phyloP scores from a whole-genome alignment of 208 protist species.

The Endotrypanum monterogeii region DNA sequence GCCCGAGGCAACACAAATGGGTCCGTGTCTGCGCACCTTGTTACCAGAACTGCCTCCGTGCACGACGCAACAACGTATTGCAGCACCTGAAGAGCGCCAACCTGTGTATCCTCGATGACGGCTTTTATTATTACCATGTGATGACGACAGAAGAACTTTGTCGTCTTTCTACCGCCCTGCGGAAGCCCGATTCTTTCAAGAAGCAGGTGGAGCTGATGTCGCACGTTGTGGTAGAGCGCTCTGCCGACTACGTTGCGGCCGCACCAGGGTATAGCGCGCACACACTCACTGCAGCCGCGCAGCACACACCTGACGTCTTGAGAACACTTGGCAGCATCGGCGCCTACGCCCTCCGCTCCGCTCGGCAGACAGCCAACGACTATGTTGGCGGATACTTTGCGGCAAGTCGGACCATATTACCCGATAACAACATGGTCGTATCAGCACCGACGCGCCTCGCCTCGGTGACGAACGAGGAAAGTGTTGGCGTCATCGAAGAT shows the following conservation, averaged over 20 bases:
- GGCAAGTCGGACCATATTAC: conserved; percentile 22
- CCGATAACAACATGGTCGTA: conserved; percentile 14
- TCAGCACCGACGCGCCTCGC: neutral
- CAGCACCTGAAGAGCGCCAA: conserved; percentile 48
- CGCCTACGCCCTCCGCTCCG: conserved; percentile 31
- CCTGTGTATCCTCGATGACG: conserved; percentile 57
- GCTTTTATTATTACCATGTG: conserved; percentile 62
- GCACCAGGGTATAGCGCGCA: conserved; percentile 32
- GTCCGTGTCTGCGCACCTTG: conserved; percentile 57
- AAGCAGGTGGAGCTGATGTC: conserved; percentile 53
- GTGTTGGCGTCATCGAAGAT: neutral
- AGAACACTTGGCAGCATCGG: conserved; percentile 34
- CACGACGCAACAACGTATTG: conserved; percentile 40
- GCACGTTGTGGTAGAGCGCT: conserved; percentile 49
- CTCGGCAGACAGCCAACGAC: conserved; percentile 30
- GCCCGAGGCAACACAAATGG: conserved; percentile 34
- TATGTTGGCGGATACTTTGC: conserved; percentile 33
- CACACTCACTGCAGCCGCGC: conserved; percentile 27
- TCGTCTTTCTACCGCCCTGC: conserved; percentile 40
- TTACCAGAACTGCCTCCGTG: conserved; percentile 62
- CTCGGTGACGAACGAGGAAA: conserved; percentile 1
- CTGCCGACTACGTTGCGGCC: conserved; percentile 34
- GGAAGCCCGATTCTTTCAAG: conserved; percentile 46
- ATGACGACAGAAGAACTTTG: conserved; percentile 46
- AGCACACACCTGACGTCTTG: conserved; percentile 37